phyloP scores from a whole-genome alignment of 768 basidiomycete genomes.

The Cyathus striatus region DNA sequence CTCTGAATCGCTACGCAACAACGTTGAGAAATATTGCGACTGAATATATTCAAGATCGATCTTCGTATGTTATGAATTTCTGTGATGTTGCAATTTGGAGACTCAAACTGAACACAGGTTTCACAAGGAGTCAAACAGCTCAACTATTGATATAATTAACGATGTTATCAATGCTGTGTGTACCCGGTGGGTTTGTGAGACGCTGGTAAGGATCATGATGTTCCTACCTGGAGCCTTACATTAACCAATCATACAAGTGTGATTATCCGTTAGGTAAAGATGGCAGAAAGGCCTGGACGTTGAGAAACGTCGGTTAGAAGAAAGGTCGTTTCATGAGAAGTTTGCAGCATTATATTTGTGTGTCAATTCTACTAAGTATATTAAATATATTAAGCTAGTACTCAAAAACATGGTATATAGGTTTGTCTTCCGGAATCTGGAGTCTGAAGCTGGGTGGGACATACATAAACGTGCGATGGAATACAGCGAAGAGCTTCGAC shows the following conservation, averaged over 20 bases:
- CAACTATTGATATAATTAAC: slow-evolving; percentile 14
- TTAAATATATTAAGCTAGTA: too few relatives aligned
- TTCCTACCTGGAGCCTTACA: neutral
- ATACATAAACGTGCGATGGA: slow-evolving; percentile 10
- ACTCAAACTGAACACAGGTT: too few relatives aligned
- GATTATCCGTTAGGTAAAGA: too few relatives aligned
- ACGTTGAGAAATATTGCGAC: slow-evolving; percentile 10
- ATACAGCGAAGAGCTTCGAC: slow-evolving; percentile 6
- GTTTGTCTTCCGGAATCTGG: slow-evolving; percentile 14
- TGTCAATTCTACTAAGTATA: too few relatives aligned
- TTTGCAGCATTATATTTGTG: too few relatives aligned
- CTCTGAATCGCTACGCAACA: slow-evolving; percentile 10
- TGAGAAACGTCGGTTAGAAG: too few relatives aligned
- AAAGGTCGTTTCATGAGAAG: too few relatives aligned
- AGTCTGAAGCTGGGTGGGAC: slow-evolving; percentile 16
- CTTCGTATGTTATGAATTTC: too few relatives aligned
- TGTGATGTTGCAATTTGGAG: too few relatives aligned
- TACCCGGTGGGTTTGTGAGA: slow-evolving; percentile 19
- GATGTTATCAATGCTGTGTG: slow-evolving; percentile 20
- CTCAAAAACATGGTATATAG: slow-evolving; percentile 6
- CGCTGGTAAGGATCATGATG: slow-evolving; percentile 18
- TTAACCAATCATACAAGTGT: neutral
- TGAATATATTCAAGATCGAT: slow-evolving; percentile 7
- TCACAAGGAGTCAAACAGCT: too few relatives aligned
- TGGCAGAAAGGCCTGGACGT: too few relatives aligned